These are phyloP conservation scores for Uncinocarpus reesii DNA, from an alignment of 2,329 filamentous ascomycete species.

Conservation along the genomic window DNA sequence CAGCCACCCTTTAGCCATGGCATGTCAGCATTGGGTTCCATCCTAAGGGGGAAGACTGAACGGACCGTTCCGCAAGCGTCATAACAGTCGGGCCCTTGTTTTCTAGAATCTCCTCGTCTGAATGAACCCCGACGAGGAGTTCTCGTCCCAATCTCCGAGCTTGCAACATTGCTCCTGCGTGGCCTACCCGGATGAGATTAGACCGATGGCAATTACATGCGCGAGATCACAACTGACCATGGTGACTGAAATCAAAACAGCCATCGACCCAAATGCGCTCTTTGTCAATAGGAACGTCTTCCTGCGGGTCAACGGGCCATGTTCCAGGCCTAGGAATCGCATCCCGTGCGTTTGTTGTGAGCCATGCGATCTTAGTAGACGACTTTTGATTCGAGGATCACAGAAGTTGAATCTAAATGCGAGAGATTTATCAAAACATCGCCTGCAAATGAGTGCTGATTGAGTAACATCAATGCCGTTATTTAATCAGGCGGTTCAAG, in stretches of 20 bases:
- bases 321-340: conserved; percentile 44
- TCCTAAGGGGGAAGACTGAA: conserved; percentile 12
- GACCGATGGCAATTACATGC: background rate
- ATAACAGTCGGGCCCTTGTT: conserved; percentile 99
- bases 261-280: conserved; percentile 95
- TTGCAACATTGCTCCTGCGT: conserved; percentile 94
- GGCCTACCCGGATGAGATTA: conserved; percentile 46
- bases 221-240: conserved; percentile 48
- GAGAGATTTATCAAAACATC: no score
- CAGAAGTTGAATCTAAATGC: no score
- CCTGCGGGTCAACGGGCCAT: conserved; percentile 57
- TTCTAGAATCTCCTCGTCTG: conserved; percentile 85
- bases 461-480: no score
- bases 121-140: conserved; percentile 86
- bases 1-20: conserved; percentile 53
- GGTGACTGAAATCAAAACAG: conserved; percentile 98
- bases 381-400: no score
- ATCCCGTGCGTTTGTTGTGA: background rate
- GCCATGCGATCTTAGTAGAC: no score
- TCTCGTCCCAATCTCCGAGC: conserved; percentile 82
- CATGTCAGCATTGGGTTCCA: conserved; percentile 13
- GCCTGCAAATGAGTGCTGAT: no score
- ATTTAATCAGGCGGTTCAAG: no score
- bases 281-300: conserved; percentile 48
- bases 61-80: conserved; percentile 73